Percentiles rank a stretch among this genome's conserved stretches.
phyloP scores from a whole-genome alignment of 768 basidiomycete genomes.

The Podaxis carcinomalis region DNA sequence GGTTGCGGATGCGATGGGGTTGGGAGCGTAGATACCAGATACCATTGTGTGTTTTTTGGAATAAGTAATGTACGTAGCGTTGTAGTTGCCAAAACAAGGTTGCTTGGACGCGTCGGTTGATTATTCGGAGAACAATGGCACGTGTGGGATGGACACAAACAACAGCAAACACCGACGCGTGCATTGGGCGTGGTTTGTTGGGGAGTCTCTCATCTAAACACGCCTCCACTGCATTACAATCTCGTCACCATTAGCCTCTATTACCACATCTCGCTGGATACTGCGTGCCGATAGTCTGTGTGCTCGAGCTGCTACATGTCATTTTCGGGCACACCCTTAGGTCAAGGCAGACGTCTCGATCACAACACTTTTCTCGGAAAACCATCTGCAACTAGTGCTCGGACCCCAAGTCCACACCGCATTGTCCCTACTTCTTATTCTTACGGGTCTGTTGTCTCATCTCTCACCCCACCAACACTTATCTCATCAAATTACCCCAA shows the following conservation, averaged over 20 bases:
- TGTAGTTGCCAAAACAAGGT: background rate
- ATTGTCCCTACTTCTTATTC: conserved; percentile 59
- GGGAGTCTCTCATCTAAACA: background rate
- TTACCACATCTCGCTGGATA: conserved; percentile 12
- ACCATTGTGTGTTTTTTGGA: background rate
- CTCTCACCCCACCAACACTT: conserved; percentile 13
- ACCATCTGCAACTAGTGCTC: conserved; percentile 32
- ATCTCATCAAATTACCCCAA: conserved; percentile 14
- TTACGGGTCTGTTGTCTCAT: conserved; percentile 53
- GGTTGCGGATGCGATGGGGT: conserved; percentile 31
- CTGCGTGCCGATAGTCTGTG: conserved; percentile 14
- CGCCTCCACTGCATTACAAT: background rate
- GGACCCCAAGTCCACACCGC: conserved; percentile 33
- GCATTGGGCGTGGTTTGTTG: background rate
- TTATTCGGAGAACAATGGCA: conserved; percentile 11
- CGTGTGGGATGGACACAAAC: conserved; percentile 10
- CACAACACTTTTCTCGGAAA: conserved; percentile 75
- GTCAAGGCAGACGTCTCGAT: conserved; percentile 85
- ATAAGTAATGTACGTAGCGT: background rate
- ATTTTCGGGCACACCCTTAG: conserved; percentile 79
- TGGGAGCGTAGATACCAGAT: conserved; percentile 14
- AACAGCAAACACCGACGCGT: conserved; percentile 12
- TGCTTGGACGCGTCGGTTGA: background rate
- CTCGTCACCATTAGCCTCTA: background rate
- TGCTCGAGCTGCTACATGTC: conserved; percentile 56